Evolutionary conservation across 192 early-diverging fungal genomes (phyloP).

Genomic region (Podila clonocystis): DNA sequence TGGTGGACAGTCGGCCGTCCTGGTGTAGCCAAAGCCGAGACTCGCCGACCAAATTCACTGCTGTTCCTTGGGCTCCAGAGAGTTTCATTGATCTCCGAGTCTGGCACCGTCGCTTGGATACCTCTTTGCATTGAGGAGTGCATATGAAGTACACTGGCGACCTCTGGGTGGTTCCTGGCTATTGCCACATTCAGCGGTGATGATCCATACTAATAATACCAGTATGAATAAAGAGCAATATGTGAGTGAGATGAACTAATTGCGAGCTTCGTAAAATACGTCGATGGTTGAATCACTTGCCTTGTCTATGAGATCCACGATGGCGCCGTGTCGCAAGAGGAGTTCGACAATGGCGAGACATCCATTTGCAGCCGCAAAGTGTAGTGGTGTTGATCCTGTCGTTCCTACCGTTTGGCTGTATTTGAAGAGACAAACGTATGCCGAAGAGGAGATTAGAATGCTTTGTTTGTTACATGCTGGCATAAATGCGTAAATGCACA

Average conservation of each 20-base stretch:
- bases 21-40: slow-evolving; percentile 5
- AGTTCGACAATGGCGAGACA: slow-evolving; percentile 67
- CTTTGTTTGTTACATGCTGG: too few relatives aligned
- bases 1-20: not conserved
- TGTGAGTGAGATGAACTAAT: too few relatives aligned
- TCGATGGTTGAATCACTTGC: not conserved
- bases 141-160: slow-evolving; percentile 45
- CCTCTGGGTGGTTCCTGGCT: slow-evolving; percentile 62
- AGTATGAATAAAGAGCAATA: not conserved
- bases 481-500: not conserved
- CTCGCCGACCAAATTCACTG: slow-evolving; percentile 30
- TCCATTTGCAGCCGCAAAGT: slow-evolving; percentile 85
- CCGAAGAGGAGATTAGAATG: not conserved
- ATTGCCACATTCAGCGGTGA: slow-evolving; percentile 57
- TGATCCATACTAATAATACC: slow-evolving; percentile 54
- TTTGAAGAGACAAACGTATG: too few relatives aligned
- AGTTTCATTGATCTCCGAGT: not conserved
- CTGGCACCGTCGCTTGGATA: slow-evolving; percentile 19
- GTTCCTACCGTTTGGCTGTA: slow-evolving; percentile 57
- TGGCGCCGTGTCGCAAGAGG: slow-evolving; percentile 71
- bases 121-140: slow-evolving; percentile 40
- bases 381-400: slow-evolving; percentile 80
- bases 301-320: slow-evolving; percentile 67
- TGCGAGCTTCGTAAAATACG: not conserved
- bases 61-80: slow-evolving; percentile 30